Percentiles rank a stretch among this genome's conserved stretches.
These are phyloP conservation scores for Phytophthora cajani DNA, from an alignment of 352 stramenopile genomes.

Conservation along the genomic window DNA sequence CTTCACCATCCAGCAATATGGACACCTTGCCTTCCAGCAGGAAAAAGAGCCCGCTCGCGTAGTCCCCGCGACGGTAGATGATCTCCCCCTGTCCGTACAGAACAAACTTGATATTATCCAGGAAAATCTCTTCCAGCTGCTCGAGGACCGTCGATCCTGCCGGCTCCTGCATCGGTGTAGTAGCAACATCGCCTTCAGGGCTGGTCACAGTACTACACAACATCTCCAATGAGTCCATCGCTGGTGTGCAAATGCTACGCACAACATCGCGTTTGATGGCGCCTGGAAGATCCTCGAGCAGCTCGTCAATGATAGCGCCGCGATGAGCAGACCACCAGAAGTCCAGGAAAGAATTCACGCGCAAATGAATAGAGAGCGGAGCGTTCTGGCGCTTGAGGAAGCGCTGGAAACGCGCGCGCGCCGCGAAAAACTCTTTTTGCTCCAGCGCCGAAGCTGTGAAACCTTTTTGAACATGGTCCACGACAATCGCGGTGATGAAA, in stretches of 20 bases:
- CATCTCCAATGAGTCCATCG: constrained; percentile 50
- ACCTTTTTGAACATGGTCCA: constrained; percentile 74
- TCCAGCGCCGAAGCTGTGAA: constrained; percentile 74
- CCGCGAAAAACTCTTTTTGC: constrained; percentile 74
- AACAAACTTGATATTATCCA: constrained; percentile 66
- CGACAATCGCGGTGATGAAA: constrained; percentile 68
- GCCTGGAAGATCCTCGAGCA: constrained; percentile 58
- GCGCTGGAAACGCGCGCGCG: constrained; percentile 58
- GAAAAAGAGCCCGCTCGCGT: constrained; percentile 58
- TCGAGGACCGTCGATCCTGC: constrained; percentile 17
- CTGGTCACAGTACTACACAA: constrained; percentile 24
- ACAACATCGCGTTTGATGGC: constrained; percentile 68
- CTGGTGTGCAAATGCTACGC: constrained; percentile 60
- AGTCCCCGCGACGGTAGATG: constrained; percentile 62
- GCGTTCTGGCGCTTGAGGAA: constrained; percentile 71
- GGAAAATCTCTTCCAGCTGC: constrained; percentile 54
- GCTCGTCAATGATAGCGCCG: constrained; percentile 64
- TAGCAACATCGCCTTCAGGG: not conserved
- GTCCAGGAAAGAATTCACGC: constrained; percentile 72
- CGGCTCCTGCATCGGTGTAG: not conserved
- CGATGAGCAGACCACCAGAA: constrained; percentile 77
- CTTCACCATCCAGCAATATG: constrained; percentile 29
- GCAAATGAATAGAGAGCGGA: constrained; percentile 54
- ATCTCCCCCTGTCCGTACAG: constrained; percentile 69
- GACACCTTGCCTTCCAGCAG: constrained; percentile 56